Evolutionary conservation across 1,139 yeast genomes (phyloP).

Genomic region (Geotrichum australiense): DNA sequence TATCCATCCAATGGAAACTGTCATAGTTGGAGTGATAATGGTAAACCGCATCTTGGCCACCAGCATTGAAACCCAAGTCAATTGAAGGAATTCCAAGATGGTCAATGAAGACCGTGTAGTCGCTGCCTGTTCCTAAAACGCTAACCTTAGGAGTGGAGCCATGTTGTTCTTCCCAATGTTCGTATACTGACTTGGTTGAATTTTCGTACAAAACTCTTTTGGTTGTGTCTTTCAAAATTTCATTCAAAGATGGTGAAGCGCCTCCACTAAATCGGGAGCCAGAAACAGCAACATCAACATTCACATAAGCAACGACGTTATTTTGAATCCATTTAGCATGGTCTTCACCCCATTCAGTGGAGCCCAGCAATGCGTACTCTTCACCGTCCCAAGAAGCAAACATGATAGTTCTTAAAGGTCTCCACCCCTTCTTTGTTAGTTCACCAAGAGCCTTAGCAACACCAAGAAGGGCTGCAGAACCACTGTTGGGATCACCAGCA

Average conservation of each 20-base stretch:
- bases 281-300: constrained; percentile 53
- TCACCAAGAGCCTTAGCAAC: constrained; percentile 49
- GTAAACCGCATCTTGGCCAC: constrained; percentile 46
- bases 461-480: constrained; percentile 54
- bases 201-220: constrained; percentile 42
- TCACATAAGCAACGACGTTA: constrained; percentile 52
- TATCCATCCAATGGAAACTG: constrained; percentile 59
- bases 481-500: constrained; percentile 66
- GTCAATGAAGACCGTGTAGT: constrained; percentile 60
- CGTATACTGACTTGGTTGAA: constrained; percentile 42
- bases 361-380: constrained; percentile 60
- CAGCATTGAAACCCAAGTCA: constrained; percentile 46
- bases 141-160: constrained; percentile 35
- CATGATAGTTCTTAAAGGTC: constrained; percentile 52
- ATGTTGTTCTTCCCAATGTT: constrained; percentile 45
- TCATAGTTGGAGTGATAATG: constrained; percentile 68
- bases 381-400: constrained; percentile 74
- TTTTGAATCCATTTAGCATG: constrained; percentile 37
- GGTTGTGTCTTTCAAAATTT: constrained; percentile 38
- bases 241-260: constrained; percentile 49
- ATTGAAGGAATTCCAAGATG: constrained; percentile 60
- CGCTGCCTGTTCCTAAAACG: constrained; percentile 59
- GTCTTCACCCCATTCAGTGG: constrained; percentile 64
- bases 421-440: constrained; percentile 49
- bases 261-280: constrained; percentile 44